Evolutionary conservation across 345 rosid species (phyloP).

Genomic region (Brassica napus): Da-Ae NC_063445.1:7455501-7456000

Average conservation of each 20-base stretch:
- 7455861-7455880: slow-evolving; percentile 5
- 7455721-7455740: not conserved
- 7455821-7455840: slow-evolving; percentile 4
- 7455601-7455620: slow-evolving; percentile 16
- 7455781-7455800: slow-evolving; percentile 27
- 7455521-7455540: not conserved
- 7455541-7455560: not conserved
- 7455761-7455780: slow-evolving; percentile 12
- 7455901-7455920: slow-evolving; percentile 10
- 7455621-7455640: slow-evolving; percentile 3
- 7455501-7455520: not conserved
- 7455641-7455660: not conserved
- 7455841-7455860: slow-evolving; percentile 3
- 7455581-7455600: slow-evolving; percentile 3
- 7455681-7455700: not conserved
- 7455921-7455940: slow-evolving; percentile 32
- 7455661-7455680: not conserved
- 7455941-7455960: slow-evolving; percentile 25
- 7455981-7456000: not conserved
- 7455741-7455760: slow-evolving; percentile 8
- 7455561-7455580: not conserved
- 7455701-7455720: not conserved
- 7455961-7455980: not conserved
- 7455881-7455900: not conserved
- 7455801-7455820: slow-evolving; percentile 18